A percentile compares a stretch with the other conserved stretches of the same genome.
phyloP scores from a whole-genome alignment of 2,329 filamentous ascomycete genomes.

The Fusarium sp. region DNA sequence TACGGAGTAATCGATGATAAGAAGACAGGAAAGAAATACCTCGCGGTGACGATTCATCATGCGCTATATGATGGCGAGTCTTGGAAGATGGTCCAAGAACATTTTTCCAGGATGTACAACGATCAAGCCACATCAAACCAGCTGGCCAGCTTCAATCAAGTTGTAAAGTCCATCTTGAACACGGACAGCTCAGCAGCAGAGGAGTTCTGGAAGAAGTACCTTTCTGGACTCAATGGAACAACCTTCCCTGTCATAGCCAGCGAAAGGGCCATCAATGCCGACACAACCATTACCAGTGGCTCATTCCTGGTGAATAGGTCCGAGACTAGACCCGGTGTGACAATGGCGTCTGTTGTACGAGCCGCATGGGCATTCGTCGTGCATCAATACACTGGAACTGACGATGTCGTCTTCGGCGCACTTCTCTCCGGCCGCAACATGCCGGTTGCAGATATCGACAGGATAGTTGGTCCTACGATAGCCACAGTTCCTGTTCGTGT shows the following conservation, averaged over 20 bases:
- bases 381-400: not conserved
- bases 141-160: not conserved
- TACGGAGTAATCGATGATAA: not conserved
- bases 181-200: not conserved
- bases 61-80: slow-evolving; percentile 5
- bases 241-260: not conserved
- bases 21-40: not conserved
- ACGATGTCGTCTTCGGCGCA: slow-evolving; percentile 1
- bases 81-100: not conserved
- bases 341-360: not conserved
- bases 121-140: not conserved
- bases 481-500: slow-evolving; percentile 50
- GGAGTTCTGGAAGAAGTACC: not conserved
- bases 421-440: not conserved
- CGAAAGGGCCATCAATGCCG: not conserved
- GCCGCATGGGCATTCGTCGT: slow-evolving; percentile 2
- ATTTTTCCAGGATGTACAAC: not conserved
- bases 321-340: not conserved
- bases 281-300: not conserved
- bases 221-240: not conserved
- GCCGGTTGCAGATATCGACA: not conserved
- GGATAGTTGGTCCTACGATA: slow-evolving; percentile 51
- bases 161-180: not conserved
- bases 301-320: not conserved
- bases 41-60: slow-evolving; percentile 6